Percentiles rank a stretch among this genome's conserved stretches.
Evolutionary conservation across 805 yeast genomes (phyloP).

Genomic region (Scheffersomyces amazonensis): DNA sequence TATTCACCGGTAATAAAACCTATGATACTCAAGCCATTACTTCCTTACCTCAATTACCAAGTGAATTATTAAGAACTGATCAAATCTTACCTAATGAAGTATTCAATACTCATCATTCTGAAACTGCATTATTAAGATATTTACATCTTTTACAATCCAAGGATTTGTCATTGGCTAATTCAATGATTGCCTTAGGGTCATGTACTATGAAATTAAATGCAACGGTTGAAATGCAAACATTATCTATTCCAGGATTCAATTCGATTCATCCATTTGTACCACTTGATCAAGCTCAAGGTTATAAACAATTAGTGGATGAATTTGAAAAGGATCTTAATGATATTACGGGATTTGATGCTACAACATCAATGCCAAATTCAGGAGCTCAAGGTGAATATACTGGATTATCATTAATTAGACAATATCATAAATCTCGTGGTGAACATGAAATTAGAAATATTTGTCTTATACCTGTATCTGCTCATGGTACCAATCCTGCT

Average conservation of each 20-base stretch:
- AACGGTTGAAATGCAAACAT: slow-evolving; percentile 91
- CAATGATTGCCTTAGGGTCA: slow-evolving; percentile 97
- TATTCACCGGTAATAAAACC: slow-evolving; percentile 50
- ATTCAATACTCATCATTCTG: slow-evolving; percentile 86
- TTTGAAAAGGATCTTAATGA: slow-evolving; percentile 82
- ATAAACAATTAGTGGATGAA: slow-evolving; percentile 68
- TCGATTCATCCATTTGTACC: slow-evolving; percentile 94
- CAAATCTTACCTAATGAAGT: slow-evolving; percentile 66
- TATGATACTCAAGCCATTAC: slow-evolving; percentile 9
- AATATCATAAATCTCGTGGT: slow-evolving; percentile 70
- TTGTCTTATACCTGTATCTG: slow-evolving; percentile 94
- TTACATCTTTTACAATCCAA: slow-evolving; percentile 77
- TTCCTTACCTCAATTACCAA: slow-evolving; percentile 50
- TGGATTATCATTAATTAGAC: slow-evolving; percentile 82
- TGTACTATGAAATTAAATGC: slow-evolving; percentile 98
- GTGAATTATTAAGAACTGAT: slow-evolving; percentile 52
- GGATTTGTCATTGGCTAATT: slow-evolving; percentile 89
- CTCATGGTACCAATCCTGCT: slow-evolving; percentile 99
- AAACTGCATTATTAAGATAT: slow-evolving; percentile 92
- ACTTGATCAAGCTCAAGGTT: slow-evolving; percentile 82
- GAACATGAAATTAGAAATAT: slow-evolving; percentile 68
- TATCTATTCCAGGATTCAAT: slow-evolving; percentile 92
- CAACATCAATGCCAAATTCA: slow-evolving; percentile 93
- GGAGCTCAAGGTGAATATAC: slow-evolving; percentile 99
- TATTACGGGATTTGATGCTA: slow-evolving; percentile 89